Evolutionary conservation across 148 eudicot genomes (phyloP), one percentile per base, ranked within the genome.

Genomic region (Silene conica): DNA sequence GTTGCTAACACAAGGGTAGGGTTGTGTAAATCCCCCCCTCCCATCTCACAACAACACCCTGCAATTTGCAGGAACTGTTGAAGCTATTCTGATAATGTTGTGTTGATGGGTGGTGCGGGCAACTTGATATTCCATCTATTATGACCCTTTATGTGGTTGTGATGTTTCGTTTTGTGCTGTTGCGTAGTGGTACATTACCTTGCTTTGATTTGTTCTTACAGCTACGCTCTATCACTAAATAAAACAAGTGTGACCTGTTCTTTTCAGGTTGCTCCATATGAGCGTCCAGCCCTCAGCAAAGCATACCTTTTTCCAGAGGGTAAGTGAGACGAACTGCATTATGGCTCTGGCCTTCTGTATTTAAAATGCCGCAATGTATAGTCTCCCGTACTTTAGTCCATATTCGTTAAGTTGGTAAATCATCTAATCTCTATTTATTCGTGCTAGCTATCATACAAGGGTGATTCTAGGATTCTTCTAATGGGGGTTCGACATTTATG

Each of bases 221-320:
- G 3, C 41, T 60, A 56, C 57, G 5, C 20, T 14, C 48, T 34
- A 13, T 16, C 12, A 6, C 16, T 14, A n/a, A 41, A 16, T 50
- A 8, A 38, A 20, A 19, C 56, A 31, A 69, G 23, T 25, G 41
- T 13, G 20, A 48, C 15, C 71, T 79, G 74, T 58, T 20, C 31
- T 9, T 59, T 82, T 18, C 82, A 94, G 98, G 98, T 94, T 69
- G 98, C 98, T 82, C 97, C 98, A 73, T 94, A 94, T 81, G 98
- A 94, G 83, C 93, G 98, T 18, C 98, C 98, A 70, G 98, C 98
- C 65, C 96, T 94, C 68, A 94, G 98, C 90, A 94, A 94, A 83
- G 98, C 87, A 19, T 94, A 91, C 78, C 87, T 95, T 72, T 92
- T 92, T 74, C 98, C 97, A 63, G 97, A 95, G 76, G 92, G 98